phyloP scores from a whole-genome alignment of 1,284 basidiomycete species.

The Pseudozyma tsukubaensis region DNA sequence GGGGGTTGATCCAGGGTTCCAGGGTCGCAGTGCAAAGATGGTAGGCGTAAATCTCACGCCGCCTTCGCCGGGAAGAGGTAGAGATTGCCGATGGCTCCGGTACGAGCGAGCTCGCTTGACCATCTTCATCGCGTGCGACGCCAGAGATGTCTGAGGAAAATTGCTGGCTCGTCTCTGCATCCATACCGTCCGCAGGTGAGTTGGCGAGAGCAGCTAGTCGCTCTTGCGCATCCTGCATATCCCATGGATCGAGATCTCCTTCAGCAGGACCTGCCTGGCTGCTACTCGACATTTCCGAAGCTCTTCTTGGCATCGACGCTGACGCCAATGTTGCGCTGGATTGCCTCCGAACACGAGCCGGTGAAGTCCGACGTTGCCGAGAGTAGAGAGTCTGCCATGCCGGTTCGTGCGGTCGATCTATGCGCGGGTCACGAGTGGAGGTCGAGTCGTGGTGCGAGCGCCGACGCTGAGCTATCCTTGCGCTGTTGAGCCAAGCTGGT shows the following conservation, averaged over 20 bases:
- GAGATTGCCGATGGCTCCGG: no score
- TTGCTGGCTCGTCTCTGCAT: neutral
- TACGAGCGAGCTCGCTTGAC: neutral
- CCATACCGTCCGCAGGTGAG: neutral
- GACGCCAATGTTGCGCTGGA: neutral
- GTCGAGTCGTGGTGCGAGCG: neutral
- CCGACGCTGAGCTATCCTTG: neutral
- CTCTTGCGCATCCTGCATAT: constrained; percentile 50
- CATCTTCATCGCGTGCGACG: neutral
- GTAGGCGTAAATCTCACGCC: constrained; percentile 46
- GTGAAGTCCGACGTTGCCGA: constrained; percentile 13
- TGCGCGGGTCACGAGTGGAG: constrained; percentile 11
- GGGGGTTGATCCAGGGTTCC: constrained; percentile 43
- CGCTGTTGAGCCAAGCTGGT: no score
- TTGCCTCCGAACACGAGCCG: neutral
- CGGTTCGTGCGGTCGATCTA: constrained; percentile 28
- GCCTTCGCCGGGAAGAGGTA: constrained; percentile 1
- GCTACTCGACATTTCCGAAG: neutral
- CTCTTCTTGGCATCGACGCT: neutral
- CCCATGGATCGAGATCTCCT: constrained; percentile 50
- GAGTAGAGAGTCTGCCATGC: constrained; percentile 50
- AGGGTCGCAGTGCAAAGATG: constrained; percentile 45
- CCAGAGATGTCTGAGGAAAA: neutral
- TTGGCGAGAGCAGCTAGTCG: constrained; percentile 27
- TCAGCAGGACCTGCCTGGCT: constrained; percentile 27